Percentiles rank a stretch among this genome's conserved stretches.
These are phyloP conservation scores for Medakamo hakoo DNA, from an alignment of 139 green algal genomes.

Conservation along the genomic window DNA sequence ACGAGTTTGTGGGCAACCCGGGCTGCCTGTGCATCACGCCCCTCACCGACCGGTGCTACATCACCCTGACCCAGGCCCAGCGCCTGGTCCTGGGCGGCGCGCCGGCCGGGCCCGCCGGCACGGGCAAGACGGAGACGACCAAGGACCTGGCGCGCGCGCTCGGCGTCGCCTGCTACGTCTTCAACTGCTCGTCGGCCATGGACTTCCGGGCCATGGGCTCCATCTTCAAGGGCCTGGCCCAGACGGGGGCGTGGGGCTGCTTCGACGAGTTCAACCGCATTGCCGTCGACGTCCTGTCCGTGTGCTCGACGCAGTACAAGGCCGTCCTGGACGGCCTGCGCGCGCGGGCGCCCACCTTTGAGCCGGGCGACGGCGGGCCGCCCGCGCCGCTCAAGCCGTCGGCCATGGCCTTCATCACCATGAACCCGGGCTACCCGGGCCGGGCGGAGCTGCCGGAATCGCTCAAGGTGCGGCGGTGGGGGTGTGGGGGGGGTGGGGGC, in stretches of 20 bases:
- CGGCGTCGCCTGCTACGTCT: slow-evolving; percentile 80
- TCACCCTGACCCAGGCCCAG: slow-evolving; percentile 85
- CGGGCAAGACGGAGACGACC: slow-evolving; percentile 81
- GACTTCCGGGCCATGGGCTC: slow-evolving; percentile 72
- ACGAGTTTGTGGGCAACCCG: slow-evolving; percentile 89
- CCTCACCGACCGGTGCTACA: slow-evolving; percentile 89
- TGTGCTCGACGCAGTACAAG: slow-evolving; percentile 92
- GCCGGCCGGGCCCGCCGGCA: slow-evolving; percentile 66
- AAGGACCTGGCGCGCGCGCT: slow-evolving; percentile 77
- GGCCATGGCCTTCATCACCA: slow-evolving; percentile 92
- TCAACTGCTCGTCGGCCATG: slow-evolving; percentile 93
- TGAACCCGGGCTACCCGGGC: slow-evolving; percentile 86
- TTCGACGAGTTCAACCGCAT: slow-evolving; percentile 96
- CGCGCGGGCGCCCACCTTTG: slow-evolving; percentile 44
- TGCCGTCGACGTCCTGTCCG: slow-evolving; percentile 76
- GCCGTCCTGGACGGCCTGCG: slow-evolving; percentile 76
- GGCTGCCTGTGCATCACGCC: slow-evolving; percentile 91
- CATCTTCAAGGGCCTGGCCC: slow-evolving; percentile 84
- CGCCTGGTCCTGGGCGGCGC: slow-evolving; percentile 70
- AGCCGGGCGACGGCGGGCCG: too few species aligned
- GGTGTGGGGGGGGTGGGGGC: background rate
- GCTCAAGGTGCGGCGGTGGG: slow-evolving; percentile 40
- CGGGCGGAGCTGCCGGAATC: slow-evolving; percentile 82
- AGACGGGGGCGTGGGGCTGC: slow-evolving; percentile 80
- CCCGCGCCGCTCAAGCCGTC: slow-evolving; percentile 16